Conservation (phyloP, 2,329 filamentous ascomycete species). For the Xylaria sp. region DNA sequence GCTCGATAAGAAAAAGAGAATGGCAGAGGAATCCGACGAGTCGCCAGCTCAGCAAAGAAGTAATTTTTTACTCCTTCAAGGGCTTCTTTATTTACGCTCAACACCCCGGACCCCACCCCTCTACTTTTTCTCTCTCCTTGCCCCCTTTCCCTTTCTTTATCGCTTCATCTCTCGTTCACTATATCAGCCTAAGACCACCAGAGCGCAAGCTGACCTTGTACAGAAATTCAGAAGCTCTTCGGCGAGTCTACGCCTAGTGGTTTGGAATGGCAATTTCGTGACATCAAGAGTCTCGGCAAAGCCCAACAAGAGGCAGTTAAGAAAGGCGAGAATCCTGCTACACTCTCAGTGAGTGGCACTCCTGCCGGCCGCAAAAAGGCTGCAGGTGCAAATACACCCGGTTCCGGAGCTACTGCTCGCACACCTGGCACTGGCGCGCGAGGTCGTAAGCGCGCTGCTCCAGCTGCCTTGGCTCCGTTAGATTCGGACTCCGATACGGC, state of each 20-base stretch:
- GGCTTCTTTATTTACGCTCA: background rate
- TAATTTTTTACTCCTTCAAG: constrained; percentile 45
- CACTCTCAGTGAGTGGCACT: constrained; percentile 46
- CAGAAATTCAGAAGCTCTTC: constrained; percentile 70
- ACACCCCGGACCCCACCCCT: background rate
- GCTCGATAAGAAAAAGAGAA: constrained; percentile 49
- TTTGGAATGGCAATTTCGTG: constrained; percentile 70
- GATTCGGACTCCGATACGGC: constrained; percentile 40
- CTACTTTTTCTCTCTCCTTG: too few species aligned
- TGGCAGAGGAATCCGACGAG: constrained; percentile 50
- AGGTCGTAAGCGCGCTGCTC: constrained; percentile 19
- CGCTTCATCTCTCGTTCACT: background rate
- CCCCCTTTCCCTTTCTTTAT: too few species aligned
- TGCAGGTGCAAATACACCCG: constrained; percentile 19
- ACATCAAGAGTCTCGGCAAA: constrained; percentile 65
- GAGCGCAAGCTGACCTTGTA: constrained; percentile 20
- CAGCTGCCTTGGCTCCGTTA: constrained; percentile 34
- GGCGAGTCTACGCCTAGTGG: constrained; percentile 68
- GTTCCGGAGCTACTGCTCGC: constrained; percentile 34
- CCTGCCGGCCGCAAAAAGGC: constrained; percentile 26
- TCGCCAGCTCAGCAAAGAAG: constrained; percentile 54
- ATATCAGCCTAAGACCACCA: background rate
- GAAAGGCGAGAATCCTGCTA: constrained; percentile 59
- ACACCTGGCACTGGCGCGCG: constrained; percentile 25
- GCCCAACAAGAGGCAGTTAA: constrained; percentile 58